Evolutionary conservation across 2,329 filamentous ascomycete genomes (phyloP), one percentile per base, ranked within the genome.

Genomic region (Thelonectria rubi): DNA sequence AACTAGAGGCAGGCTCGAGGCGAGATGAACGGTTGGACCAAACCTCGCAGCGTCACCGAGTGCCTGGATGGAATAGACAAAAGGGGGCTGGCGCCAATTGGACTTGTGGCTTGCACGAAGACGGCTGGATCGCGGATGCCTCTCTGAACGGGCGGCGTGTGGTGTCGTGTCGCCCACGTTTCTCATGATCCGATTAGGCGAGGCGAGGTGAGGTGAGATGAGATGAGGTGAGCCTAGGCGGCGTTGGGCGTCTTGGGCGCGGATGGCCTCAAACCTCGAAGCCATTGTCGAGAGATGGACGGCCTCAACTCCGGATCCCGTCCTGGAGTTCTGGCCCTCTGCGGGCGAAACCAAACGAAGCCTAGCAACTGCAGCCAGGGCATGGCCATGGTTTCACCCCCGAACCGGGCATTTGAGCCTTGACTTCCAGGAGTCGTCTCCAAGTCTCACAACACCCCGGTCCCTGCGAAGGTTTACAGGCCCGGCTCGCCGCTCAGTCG

Each of bases 321-420:
- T n/a, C n/a, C n/a, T n/a, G 4, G 24, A 24, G 24, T 24, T 24
- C 24, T 24, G 24, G 24, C 24, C 24, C 4, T 62, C 68, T 70
- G 68, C 60, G 65, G 63, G 64, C 52, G 55, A 54, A 60, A 58
- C 66, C 65, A 60, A 68, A 70, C 62, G 47, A 34, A 69, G 64
- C 55, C 60, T 70, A 60, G 67, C 54, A 61, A 42, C 43, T 58
- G 53, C 56, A 54, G 48, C 32, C 42, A 57, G 57, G 55, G 47
- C 51, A 37, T 21, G 32, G 24, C 50, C 37, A 34, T 42, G 48
- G 56, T 49, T 51, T 55, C 58, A 57, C 43, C 40, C 46, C 32
- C 46, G 34, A 18, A 34, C 54, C 39, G 37, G 24, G 46, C 24
- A 24, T 24, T 24, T 24, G 24, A 24, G 24, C 46, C 46, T 49